Conservation (phyloP, 805 yeast genomes). For the Blastobotrys muscicola region DNA sequence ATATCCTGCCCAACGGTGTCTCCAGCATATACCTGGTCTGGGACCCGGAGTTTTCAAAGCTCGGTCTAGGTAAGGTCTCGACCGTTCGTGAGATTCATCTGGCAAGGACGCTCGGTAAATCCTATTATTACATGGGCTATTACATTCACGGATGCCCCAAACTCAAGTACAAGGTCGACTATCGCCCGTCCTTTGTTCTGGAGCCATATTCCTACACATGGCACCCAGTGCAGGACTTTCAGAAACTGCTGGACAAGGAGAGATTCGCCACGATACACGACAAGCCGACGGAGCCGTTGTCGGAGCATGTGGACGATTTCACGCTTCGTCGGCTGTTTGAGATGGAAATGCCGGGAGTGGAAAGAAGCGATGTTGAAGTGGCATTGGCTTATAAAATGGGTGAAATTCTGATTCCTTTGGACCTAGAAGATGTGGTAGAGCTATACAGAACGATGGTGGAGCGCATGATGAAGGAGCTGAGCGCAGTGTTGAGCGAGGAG, state of each 20-base stretch:
- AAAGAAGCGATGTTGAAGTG: not conserved
- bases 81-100: conserved; percentile 62
- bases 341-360: conserved; percentile 10
- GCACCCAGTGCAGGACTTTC: conserved; percentile 9
- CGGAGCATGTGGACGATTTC: not conserved
- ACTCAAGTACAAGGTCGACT: conserved; percentile 72
- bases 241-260: conserved; percentile 2
- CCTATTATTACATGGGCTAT: conserved; percentile 70
- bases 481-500: not conserved
- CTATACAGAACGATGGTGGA: not conserved
- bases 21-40: conserved; percentile 84
- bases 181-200: conserved; percentile 30
- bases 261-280: conserved; percentile 5
- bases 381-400: not conserved
- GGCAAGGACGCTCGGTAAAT: conserved; percentile 36
- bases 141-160: conserved; percentile 71
- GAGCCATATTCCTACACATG: conserved; percentile 21
- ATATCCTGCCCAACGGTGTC: conserved; percentile 55
- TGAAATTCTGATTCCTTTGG: not conserved
- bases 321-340: not conserved
- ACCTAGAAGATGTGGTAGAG: not conserved
- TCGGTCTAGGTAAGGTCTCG: conserved; percentile 69
- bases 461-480: not conserved
- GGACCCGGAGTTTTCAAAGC: conserved; percentile 67
- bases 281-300: not conserved